These are phyloP conservation scores for Skeletonema marinoi DNA, from an alignment of 108 stramenopile species.

Conservation along the genomic window DNA sequence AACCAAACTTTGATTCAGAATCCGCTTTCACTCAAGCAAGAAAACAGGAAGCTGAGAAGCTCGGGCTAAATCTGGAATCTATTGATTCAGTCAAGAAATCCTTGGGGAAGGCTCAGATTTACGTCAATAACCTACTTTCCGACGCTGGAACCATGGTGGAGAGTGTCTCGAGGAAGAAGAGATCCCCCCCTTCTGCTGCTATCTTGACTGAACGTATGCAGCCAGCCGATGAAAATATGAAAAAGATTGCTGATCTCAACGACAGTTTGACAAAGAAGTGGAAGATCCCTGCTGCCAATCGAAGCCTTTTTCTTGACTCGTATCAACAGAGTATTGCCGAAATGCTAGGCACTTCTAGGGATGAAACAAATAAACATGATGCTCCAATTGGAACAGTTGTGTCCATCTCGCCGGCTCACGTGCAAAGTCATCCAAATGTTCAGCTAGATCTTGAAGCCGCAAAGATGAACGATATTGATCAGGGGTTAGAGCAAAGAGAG, in stretches of 20 bases:
- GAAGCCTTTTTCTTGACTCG: neutral
- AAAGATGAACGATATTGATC: no score
- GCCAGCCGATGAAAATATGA: neutral
- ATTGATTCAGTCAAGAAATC: neutral
- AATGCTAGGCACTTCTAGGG: neutral
- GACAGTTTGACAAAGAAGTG: neutral
- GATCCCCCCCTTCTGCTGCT: neutral
- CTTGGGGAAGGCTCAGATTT: neutral
- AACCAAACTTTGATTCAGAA: neutral
- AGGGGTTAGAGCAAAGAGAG: neutral
- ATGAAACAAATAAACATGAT: neutral
- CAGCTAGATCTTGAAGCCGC: no score
- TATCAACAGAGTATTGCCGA: neutral
- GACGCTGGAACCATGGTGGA: neutral
- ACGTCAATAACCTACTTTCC: neutral
- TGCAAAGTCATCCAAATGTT: no score
- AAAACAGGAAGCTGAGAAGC: neutral
- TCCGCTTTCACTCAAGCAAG: neutral
- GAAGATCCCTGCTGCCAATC: neutral
- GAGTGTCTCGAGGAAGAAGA: neutral
- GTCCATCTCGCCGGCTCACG: neutral
- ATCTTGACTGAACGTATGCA: neutral
- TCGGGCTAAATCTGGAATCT: neutral
- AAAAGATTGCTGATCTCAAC: neutral
- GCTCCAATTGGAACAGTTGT: neutral